Evolutionary conservation across 345 rosid genomes (phyloP).

Genomic region (Hibiscus tridactylites): DNA sequence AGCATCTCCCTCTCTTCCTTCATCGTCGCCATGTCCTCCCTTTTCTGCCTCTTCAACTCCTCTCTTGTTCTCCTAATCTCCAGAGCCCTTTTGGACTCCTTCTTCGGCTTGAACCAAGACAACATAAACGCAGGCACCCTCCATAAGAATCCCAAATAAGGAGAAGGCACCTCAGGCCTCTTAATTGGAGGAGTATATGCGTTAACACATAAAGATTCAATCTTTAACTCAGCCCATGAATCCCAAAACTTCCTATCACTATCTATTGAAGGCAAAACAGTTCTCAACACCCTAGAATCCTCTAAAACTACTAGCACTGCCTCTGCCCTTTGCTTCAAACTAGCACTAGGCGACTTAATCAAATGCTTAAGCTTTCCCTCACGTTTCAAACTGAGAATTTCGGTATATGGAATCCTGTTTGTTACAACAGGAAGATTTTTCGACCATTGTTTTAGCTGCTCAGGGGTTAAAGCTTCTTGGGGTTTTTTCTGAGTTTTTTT

Average conservation of each 20-base stretch:
- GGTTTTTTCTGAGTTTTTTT: slow-evolving; percentile 48
- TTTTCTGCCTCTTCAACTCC: slow-evolving; percentile 58
- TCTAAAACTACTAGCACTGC: slow-evolving; percentile 73
- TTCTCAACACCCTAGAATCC: slow-evolving; percentile 70
- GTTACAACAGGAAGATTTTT: slow-evolving; percentile 60
- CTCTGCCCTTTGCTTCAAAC: slow-evolving; percentile 33
- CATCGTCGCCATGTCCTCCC: slow-evolving; percentile 45
- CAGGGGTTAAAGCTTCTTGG: slow-evolving; percentile 54
- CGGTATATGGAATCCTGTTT: slow-evolving; percentile 64
- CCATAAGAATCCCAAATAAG: slow-evolving; percentile 44
- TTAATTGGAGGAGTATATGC: slow-evolving; percentile 74
- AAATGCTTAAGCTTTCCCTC: slow-evolving; percentile 69
- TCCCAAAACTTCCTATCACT: slow-evolving; percentile 73
- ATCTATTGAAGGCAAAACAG: slow-evolving; percentile 63
- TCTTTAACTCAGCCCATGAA: slow-evolving; percentile 43
- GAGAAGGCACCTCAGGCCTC: slow-evolving; percentile 60
- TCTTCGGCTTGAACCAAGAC: too few relatives aligned
- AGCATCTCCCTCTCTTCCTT: slow-evolving; percentile 62
- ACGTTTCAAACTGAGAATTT: slow-evolving; percentile 45
- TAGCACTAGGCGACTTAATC: slow-evolving; percentile 47
- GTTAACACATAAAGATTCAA: slow-evolving; percentile 62
- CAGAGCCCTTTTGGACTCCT: too few relatives aligned
- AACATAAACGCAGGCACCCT: too few relatives aligned
- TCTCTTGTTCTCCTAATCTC: slow-evolving; percentile 54
- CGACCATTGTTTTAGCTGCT: slow-evolving; percentile 72